These are phyloP conservation scores for Herpetomonas muscarum DNA, from an alignment of 208 protist genomes.

Conservation along the genomic window DNA sequence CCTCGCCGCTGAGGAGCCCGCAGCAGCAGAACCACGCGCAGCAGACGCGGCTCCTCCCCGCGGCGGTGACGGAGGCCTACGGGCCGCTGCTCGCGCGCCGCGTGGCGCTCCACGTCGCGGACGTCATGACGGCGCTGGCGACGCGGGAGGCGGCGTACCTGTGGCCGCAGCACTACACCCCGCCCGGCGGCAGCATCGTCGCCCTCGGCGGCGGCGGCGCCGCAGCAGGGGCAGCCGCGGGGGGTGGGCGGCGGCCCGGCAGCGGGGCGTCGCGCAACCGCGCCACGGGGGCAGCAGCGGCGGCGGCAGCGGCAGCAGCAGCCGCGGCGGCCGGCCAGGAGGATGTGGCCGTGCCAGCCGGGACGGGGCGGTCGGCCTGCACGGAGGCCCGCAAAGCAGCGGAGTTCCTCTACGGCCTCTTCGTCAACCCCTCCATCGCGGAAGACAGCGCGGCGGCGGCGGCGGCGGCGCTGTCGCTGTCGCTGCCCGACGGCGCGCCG, in stretches of 20 bases:
- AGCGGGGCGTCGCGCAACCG: background rate
- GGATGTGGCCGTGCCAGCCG: background rate
- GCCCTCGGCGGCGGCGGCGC: background rate
- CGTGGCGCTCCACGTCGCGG: conserved; percentile 51
- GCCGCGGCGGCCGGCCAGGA: background rate
- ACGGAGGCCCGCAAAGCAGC: background rate
- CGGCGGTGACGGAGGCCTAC: conserved; percentile 32
- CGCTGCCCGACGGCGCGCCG: background rate
- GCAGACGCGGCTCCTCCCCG: conserved; percentile 25
- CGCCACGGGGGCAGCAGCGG: background rate
- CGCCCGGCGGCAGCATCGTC: conserved; percentile 1
- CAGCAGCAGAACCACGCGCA: too few relatives aligned
- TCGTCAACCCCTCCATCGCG: background rate
- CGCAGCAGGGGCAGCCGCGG: conserved; percentile 4
- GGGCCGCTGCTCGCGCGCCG: conserved; percentile 45
- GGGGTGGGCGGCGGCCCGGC: background rate
- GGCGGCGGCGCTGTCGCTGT: too few relatives aligned
- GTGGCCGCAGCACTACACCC: conserved; percentile 22
- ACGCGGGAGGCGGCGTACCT: conserved; percentile 44
- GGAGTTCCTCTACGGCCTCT: conserved; percentile 6
- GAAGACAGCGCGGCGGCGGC: background rate
- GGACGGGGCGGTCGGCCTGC: background rate
- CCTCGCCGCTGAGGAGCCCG: too few relatives aligned
- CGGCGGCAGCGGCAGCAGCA: background rate
- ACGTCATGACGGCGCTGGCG: conserved; percentile 51